Evolutionary conservation across 306 rosid genomes (phyloP), one percentile per base, ranked within the genome.

Genomic region (Prinsepia uniflora): DNA sequence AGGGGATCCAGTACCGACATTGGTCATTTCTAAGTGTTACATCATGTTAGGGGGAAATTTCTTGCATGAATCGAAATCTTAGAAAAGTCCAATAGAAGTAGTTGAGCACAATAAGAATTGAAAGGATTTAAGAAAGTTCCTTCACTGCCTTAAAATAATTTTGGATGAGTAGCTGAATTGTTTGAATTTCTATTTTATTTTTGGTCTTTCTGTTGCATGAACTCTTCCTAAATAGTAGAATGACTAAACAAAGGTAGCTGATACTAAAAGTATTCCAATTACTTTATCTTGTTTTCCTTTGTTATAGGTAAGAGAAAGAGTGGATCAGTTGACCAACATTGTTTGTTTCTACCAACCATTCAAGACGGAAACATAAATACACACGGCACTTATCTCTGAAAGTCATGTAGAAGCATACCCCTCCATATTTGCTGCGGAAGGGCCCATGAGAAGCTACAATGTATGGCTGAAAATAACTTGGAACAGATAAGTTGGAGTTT

Each of bases 371-470:
- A 52, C 41, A 44, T 52, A 68, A 30, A 40, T 47, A 41, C 14
- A 30, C 58, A 30, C 49, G 34, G 45, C 61, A 65, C 14, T 10
- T 40, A 67, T 53, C 13, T 19, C 11, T 55, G 14, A 73, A 50
- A 42, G 67, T 68, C 11, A 63, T 12, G 71, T 19, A 59, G 55
- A 77, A 72, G 76, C 90, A 67, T 89, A 94, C 99, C 97, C 96
- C 99, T 78, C 86, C 95, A 81, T 82, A 86, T 63, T 76, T 86
- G 84, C 82, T 81, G 81, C 68, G 89, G 82, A 94, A 65, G 36
- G 99, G 99, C 72, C 99, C 97, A 14, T 94, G 99, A 56, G 97
- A 94, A 78, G 97, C 87, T 65, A 87, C 96, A 82, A 83, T 79
- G 72, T 94, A 94, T 22, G 99, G 97, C 82, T 91, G 96, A 76